Conservation (phyloP, 768 basidiomycete genomes). For the Dentipellis sp. region DNA sequence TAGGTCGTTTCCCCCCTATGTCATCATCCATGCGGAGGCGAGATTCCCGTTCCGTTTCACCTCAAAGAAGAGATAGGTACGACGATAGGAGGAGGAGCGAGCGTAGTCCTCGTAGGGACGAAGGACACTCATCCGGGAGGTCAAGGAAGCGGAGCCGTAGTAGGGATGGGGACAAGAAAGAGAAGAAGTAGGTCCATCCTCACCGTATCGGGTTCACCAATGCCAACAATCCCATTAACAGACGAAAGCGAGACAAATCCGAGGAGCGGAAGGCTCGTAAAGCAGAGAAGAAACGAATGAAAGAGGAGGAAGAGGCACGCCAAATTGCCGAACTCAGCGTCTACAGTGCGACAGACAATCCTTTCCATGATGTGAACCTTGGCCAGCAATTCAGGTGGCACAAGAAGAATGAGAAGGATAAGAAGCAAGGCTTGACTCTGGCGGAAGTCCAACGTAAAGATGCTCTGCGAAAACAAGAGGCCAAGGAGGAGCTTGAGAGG, state of each 20-base stretch:
- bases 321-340: constrained; percentile 92
- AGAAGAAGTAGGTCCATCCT: constrained; percentile 30
- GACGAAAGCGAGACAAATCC: constrained; percentile 82
- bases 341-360: constrained; percentile 95
- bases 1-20: too few relatives aligned
- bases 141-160: constrained; percentile 25
- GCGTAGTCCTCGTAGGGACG: constrained; percentile 9
- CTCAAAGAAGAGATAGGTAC: constrained; percentile 2
- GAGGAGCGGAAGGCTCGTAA: constrained; percentile 79
- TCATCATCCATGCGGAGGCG: constrained; percentile 1
- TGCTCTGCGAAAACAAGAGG: constrained; percentile 74
- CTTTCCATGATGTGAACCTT: constrained; percentile 96
- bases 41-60: constrained; percentile 6
- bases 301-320: constrained; percentile 84
- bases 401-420: constrained; percentile 96
- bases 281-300: constrained; percentile 76
- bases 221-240: constrained; percentile 19
- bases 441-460: constrained; percentile 78
- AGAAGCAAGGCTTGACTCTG: constrained; percentile 71
- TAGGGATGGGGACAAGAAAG: constrained; percentile 2
- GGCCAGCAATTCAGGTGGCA: constrained; percentile 97
- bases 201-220: neutral
- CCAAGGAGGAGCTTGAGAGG: constrained; percentile 90
- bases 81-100: constrained; percentile 1
- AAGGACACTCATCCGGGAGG: constrained; percentile 16